Percentiles rank a stretch among this genome's conserved stretches.
phyloP scores from a whole-genome alignment of 148 eudicot species.

The Polygonum aviculare region DNA sequence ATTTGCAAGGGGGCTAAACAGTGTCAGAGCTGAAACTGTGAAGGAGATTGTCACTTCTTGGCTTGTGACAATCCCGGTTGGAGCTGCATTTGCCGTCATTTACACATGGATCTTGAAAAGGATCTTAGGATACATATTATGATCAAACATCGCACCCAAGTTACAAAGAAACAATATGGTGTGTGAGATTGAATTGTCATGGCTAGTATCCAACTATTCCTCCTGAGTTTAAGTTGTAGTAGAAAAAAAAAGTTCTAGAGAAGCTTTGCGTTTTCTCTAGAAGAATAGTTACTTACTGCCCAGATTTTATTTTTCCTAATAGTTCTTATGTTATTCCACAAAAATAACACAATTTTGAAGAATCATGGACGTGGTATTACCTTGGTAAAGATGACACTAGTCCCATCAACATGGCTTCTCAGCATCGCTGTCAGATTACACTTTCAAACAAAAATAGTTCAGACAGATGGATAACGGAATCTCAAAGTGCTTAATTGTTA shows the following conservation, averaged over 20 bases:
- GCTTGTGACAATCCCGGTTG: slow-evolving; percentile 82
- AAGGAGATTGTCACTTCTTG: slow-evolving; percentile 77
- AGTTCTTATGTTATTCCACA: not conserved
- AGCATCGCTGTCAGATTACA: not conserved
- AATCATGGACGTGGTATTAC: not conserved
- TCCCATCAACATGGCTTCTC: not conserved
- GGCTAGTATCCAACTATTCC: not conserved
- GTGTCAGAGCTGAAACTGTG: slow-evolving; percentile 77
- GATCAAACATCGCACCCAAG: slow-evolving; percentile 15
- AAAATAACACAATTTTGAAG: not conserved
- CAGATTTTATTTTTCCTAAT: not conserved
- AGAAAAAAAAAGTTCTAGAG: not conserved
- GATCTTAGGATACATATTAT: slow-evolving; percentile 45
- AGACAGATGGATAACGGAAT: slow-evolving; percentile 1
- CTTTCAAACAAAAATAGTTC: not conserved
- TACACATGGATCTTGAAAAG: slow-evolving; percentile 74
- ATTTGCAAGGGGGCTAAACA: slow-evolving; percentile 86
- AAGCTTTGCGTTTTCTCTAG: not conserved
- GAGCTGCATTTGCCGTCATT: slow-evolving; percentile 53
- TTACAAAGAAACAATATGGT: not conserved
- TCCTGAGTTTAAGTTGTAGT: not conserved
- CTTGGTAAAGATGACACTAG: not conserved
- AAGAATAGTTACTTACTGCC: not conserved
- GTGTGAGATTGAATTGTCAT: not conserved
- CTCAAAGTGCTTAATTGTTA: slow-evolving; percentile 1